Evolutionary conservation across 768 basidiomycete genomes (phyloP).

Genomic region (Tylopilus plumbeoviolaceoides): DNA sequence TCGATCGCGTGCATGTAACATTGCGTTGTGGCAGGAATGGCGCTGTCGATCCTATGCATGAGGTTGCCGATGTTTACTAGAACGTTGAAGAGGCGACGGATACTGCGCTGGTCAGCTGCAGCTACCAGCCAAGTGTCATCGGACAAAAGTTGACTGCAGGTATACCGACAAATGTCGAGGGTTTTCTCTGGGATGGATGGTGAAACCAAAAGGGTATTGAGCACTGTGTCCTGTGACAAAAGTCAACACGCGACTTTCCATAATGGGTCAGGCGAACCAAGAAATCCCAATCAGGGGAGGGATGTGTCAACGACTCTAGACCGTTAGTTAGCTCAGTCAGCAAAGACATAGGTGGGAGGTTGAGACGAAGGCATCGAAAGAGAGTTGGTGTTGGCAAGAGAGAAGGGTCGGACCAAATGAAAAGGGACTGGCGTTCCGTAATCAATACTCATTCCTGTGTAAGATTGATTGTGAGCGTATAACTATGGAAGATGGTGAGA

Average conservation of each 20-base stretch:
- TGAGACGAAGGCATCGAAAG: slow-evolving; percentile 14
- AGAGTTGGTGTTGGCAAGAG: slow-evolving; percentile 5
- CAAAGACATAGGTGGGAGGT: slow-evolving; percentile 20
- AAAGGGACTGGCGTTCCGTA: slow-evolving; percentile 27
- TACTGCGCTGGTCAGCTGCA: slow-evolving; percentile 26
- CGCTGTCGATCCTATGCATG: slow-evolving; percentile 27
- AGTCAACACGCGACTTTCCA: slow-evolving; percentile 8
- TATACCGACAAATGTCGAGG: slow-evolving; percentile 28
- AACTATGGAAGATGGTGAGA: slow-evolving; percentile 29
- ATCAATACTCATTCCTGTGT: slow-evolving; percentile 30
- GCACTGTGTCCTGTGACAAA: slow-evolving; percentile 22
- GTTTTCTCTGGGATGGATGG: slow-evolving; percentile 30
- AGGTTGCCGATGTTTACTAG: slow-evolving; percentile 40
- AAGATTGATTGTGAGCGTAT: slow-evolving; percentile 29
- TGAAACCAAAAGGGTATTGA: slow-evolving; percentile 23
- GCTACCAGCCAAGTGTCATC: slow-evolving; percentile 22
- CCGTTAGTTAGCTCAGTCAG: slow-evolving; percentile 24
- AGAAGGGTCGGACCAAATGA: slow-evolving; percentile 19
- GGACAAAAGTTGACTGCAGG: slow-evolving; percentile 31
- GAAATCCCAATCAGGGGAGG: slow-evolving; percentile 30
- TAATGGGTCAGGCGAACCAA: slow-evolving; percentile 22
- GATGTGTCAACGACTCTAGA: slow-evolving; percentile 21
- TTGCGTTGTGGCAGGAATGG: slow-evolving; percentile 27
- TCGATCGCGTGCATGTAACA: slow-evolving; percentile 44
- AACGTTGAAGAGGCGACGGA: slow-evolving; percentile 44